A percentile compares a stretch with the other conserved stretches of the same genome.
Conservation (phyloP, 345 rosid genomes). For the Mallotus nudiflorus region DNA sequence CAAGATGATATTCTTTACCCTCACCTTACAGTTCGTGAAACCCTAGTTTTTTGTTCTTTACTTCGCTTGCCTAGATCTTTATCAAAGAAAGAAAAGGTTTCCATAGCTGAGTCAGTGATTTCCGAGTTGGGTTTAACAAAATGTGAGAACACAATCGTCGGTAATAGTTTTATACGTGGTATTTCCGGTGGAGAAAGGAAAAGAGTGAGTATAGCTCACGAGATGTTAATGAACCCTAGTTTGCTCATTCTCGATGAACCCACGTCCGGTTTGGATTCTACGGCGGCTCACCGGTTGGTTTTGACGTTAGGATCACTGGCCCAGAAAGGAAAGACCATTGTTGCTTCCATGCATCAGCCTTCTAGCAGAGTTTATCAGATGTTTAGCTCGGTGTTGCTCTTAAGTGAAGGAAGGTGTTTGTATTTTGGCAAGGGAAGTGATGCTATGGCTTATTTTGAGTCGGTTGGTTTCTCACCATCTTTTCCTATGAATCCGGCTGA, state of each 20-base stretch:
- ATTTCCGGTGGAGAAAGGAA: slow-evolving; percentile 92
- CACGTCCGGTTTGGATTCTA: slow-evolving; percentile 90
- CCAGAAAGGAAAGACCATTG: slow-evolving; percentile 66
- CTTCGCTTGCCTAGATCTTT: slow-evolving; percentile 62
- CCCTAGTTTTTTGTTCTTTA: slow-evolving; percentile 72
- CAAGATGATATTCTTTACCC: slow-evolving; percentile 88
- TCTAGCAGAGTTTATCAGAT: slow-evolving; percentile 83
- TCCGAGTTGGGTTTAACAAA: slow-evolving; percentile 74
- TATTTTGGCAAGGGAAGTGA: slow-evolving; percentile 74
- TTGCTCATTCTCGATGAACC: slow-evolving; percentile 82
- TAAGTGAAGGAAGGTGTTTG: slow-evolving; percentile 76
- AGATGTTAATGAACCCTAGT: slow-evolving; percentile 82
- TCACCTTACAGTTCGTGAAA: slow-evolving; percentile 86
- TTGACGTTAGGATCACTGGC: slow-evolving; percentile 59
- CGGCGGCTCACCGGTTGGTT: slow-evolving; percentile 81
- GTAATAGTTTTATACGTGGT: slow-evolving; percentile 79
- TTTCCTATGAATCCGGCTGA: slow-evolving; percentile 98
- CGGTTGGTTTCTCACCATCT: slow-evolving; percentile 85
- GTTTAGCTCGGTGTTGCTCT: slow-evolving; percentile 70
- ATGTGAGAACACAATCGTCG: slow-evolving; percentile 81
- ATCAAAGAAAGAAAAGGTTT: slow-evolving; percentile 49
- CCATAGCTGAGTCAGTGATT: slow-evolving; percentile 62
- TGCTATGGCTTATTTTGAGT: slow-evolving; percentile 65
- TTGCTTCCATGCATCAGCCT: slow-evolving; percentile 90
- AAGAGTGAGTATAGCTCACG: slow-evolving; percentile 82